Base-by-base conservation (phyloP, 2,329 filamentous ascomycete species). In the Aspergillus fischeri region DNA sequence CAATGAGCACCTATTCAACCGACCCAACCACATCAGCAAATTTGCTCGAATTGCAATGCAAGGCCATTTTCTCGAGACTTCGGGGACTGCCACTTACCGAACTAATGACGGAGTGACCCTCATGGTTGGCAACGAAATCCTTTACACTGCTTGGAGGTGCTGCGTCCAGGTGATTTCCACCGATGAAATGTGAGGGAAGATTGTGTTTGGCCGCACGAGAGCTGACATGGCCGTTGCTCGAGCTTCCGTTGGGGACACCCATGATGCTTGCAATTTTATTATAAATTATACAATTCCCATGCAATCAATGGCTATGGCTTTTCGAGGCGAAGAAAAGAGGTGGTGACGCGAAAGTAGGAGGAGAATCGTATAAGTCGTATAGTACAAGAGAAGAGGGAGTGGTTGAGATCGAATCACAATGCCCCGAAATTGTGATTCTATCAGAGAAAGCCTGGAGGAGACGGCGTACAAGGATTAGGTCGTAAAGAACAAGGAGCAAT, bases 101-200 rank as follows among this genome's bases (percentile, higher is more conserved):
- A 71, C 91, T 96, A 73, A 99, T 99, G 75, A 97, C 93, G 21
- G 94, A 97, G 83, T 99, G 94, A 60, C 94, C 94, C 71, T 92
- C 90, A 76, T 96, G 83, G 59, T 84, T 82, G 53, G 90, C 86
- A 50, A 99, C 93, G 79, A 97, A 99, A 77, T 99, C 93, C 83
- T 96, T 97, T 61, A 99, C 91, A 71, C 87, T 89, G 75, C 92
- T 89, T 41, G 92, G 84, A 48, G 89, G 79, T 52, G 94, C 94
- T 73, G 89, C 89, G 63, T 86, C 86, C 63, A 99, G 79, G 73
- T 87, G 85, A 81, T 96, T 97, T 63, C 94, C 93, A 69, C 94
- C 94, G 75, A 97, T 96, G 79, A 97, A 99, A 81, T 99, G 94
- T 77, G 91, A 83, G 62, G 92, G 86, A 62, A 99, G 77, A 65